phyloP scores from a whole-genome alignment of 2,329 filamentous ascomycete species.

The Fusarium fracticaudum region DNA sequence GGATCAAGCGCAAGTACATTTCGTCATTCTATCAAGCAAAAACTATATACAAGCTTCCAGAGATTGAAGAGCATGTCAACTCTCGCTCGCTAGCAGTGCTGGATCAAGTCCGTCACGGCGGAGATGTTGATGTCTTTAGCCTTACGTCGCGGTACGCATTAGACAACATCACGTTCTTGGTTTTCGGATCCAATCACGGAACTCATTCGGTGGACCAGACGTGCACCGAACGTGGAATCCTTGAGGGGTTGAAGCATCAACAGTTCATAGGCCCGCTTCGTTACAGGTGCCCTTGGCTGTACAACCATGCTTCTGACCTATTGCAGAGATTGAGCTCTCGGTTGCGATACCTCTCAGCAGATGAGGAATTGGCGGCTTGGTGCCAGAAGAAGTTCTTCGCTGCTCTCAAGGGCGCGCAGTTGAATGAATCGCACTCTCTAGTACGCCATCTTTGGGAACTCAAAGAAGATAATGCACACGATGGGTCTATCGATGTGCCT shows the following conservation, averaged over 20 bases:
- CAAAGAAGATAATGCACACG: background rate
- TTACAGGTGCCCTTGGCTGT: background rate
- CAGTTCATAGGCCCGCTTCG: background rate
- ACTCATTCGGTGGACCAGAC: background rate
- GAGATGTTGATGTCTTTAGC: background rate
- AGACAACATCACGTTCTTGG: background rate
- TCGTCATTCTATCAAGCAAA: background rate
- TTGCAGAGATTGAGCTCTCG: background rate
- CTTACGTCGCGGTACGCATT: background rate
- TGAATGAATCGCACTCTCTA: background rate
- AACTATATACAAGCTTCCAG: background rate
- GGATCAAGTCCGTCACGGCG: background rate
- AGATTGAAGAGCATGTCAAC: background rate
- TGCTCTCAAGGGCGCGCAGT: background rate
- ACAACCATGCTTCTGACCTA: accelerated
- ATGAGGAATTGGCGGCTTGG: background rate
- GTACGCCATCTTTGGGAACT: background rate
- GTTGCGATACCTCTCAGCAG: background rate
- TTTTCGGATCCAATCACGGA: background rate
- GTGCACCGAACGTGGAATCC: background rate
- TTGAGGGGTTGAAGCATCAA: background rate
- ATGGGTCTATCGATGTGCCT: background rate
- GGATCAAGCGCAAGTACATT: background rate
- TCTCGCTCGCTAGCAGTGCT: background rate
- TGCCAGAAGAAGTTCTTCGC: background rate